Base-by-base conservation (phyloP, 2,329 filamentous ascomycete species). In the Pyrenophora graminea region DNA sequence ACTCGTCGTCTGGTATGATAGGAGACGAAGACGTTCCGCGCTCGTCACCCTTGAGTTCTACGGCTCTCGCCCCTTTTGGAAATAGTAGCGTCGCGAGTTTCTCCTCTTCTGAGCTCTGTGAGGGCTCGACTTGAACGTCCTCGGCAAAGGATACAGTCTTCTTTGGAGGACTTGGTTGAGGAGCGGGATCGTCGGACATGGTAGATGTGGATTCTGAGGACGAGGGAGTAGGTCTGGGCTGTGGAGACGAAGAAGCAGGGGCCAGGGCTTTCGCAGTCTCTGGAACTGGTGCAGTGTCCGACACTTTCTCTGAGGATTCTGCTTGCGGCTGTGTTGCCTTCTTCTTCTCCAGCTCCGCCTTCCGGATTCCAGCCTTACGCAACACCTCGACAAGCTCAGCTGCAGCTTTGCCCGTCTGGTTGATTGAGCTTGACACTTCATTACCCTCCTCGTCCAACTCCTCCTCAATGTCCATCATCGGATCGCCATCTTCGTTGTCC, bases 371-470 rank as follows among this genome's bases (percentile, higher is more conserved):
- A n/a, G 85, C 90, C 70, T 92, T 92, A 64, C 87, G 80, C 49
- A 97, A 75, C 1, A 86, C 83, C 43, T 93, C 85, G 13, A 89
- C 71, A 3, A 97, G 78, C 59, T 89, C 83, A 7, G 85, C 79
- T 15, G 88, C 83, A 12, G 82, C 77, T 45, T 87, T 83, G 6
- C 86, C 87, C 0, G 91, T 88, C n/a, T 75, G 72, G 3, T 68
- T 69, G 19, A 79, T 60, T 1, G 68, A 74, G 58, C 74, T 76
- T 2, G 76, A 89, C 42, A 96, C 74, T 3, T 97, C 82, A 65
- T 96, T 94, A 48, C 87, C 94, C 9, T 96, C 84, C 7, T 97
- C 92, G 67, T 97, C 94, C 19, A 97, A 79, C 75, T 96, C 85
- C 74, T 99, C 94, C 47, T 91, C 80, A 59, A 99, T 97, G 64